A percentile compares a stretch with the other conserved stretches of the same genome.
These are phyloP conservation scores for Phialophora tarda DNA, from an alignment of 2,329 filamentous ascomycete species.

Conservation along the genomic window DNA sequence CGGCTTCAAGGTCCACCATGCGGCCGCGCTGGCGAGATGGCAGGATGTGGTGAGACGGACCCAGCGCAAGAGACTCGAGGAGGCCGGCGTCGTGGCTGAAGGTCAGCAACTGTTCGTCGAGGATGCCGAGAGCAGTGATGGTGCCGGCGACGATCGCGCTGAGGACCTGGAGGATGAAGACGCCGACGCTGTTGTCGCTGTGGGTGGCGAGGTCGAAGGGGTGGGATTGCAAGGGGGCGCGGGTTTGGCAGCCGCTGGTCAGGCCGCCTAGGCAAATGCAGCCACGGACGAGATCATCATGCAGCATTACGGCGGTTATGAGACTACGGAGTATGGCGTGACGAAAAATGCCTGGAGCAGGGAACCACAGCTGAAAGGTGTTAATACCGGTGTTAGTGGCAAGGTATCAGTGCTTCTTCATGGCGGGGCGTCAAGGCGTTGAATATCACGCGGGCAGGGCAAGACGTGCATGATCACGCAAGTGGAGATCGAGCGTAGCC, in stretches of 20 bases:
- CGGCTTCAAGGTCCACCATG: conserved; percentile 92
- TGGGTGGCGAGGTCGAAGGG: conserved; percentile 14
- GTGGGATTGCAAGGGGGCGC: conserved; percentile 13
- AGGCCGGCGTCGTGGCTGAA: conserved; percentile 64
- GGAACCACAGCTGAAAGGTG: background rate
- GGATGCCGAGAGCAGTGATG: conserved; percentile 38
- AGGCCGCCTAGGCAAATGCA: background rate
- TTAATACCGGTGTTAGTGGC: background rate
- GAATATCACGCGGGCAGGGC: background rate
- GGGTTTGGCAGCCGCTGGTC: conserved; percentile 5
- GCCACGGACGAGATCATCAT: background rate
- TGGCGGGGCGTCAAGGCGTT: background rate
- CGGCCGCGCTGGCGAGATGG: conserved; percentile 87
- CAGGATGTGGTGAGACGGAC: conserved; percentile 80
- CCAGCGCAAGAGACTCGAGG: conserved; percentile 77
- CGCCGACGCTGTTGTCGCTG: conserved; percentile 9
- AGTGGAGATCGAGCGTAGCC: background rate
- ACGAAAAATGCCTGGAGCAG: background rate
- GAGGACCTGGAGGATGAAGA: conserved; percentile 27
- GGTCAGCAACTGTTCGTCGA: conserved; percentile 37
- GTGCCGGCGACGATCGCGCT: conserved; percentile 23
- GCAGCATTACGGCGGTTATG: background rate
- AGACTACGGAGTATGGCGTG: background rate
- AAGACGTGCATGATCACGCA: background rate
- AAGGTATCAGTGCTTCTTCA: background rate